Evolutionary conservation across 345 rosid genomes (phyloP).

Genomic region (Psidium friedrichsthalianum): DNA sequence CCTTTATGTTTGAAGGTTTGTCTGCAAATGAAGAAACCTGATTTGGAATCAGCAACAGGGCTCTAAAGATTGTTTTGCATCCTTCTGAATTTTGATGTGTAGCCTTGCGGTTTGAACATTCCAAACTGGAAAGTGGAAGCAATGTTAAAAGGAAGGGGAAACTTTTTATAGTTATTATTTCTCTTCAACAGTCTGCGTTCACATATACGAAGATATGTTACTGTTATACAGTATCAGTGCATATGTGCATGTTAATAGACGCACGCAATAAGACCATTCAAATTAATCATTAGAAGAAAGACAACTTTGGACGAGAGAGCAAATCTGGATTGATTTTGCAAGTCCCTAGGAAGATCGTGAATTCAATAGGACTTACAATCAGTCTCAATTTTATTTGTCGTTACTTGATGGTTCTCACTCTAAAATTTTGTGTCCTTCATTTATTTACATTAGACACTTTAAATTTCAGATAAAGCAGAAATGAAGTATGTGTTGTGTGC

Average conservation of each 20-base stretch:
- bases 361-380: not conserved
- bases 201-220: not conserved
- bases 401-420: not conserved
- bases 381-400: not conserved
- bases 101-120: not conserved
- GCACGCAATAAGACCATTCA: not conserved
- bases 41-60: not conserved
- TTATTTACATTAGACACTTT: not conserved
- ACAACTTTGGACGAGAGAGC: not conserved
- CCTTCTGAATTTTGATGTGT: not conserved
- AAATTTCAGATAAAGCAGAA: not conserved
- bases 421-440: not conserved
- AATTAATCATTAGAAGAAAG: not conserved
- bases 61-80: not conserved
- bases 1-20: not conserved
- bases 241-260: not conserved
- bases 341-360: not conserved
- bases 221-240: not conserved
- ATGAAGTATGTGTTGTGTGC: not conserved
- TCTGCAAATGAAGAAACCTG: not conserved
- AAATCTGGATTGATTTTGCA: not conserved
- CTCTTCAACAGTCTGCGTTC: not conserved
- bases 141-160: not conserved
- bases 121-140: not conserved
- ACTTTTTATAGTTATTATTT: not conserved